Base-by-base conservation (phyloP, 768 basidiomycete species). In the Trametes cubensis region DNA sequence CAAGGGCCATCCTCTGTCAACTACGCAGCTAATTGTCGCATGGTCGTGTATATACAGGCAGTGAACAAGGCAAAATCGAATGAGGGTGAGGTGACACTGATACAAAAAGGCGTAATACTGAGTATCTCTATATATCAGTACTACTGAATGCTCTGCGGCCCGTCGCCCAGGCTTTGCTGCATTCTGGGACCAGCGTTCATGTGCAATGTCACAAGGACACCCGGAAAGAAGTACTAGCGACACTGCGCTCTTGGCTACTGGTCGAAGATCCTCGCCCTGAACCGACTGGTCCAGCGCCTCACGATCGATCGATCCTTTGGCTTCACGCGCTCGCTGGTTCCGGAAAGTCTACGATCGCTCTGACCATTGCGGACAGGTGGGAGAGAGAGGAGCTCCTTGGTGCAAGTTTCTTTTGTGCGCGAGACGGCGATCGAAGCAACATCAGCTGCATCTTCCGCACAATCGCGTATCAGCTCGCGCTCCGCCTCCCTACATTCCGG, bases 381-480 rank as follows among this genome's bases (percentile, higher is more conserved):
- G 46, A 58, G 18, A 46, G 39, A 7, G 50, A 59, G 13, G 21
- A 45, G 7, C 28, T 53, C 18, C 62, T 66, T 14, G 64, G 64
- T 15, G 64, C 64, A 6, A 63, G 47, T 21, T 66, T 66, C 48
- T 66, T 66, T 28, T 66, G 64, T 41, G 66, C 64, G 3, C 55
- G 60, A 18, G 55, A 58, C 34, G 53, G 47, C 8, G 62, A 66
- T 20, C 34, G 55, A 13, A 63, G 48, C 25, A 58, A 64, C 49
- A 20, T 58, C 23, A 13, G 45, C 2, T 34, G 55, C 39, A 61
- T 64, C 25, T 58, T 67, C 53, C 45, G 52, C 21, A 65, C 66
- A 38, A 48, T 67, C 25, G 66, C 60, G 4, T 34, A 64, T 28
- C 49, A 57, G 26, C 59, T 67, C 18, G 60, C 49, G 14, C 47